Evolutionary conservation across 495 filamentous ascomycete genomes (phyloP).

Genomic region (Acidiella bohemica): DNA sequence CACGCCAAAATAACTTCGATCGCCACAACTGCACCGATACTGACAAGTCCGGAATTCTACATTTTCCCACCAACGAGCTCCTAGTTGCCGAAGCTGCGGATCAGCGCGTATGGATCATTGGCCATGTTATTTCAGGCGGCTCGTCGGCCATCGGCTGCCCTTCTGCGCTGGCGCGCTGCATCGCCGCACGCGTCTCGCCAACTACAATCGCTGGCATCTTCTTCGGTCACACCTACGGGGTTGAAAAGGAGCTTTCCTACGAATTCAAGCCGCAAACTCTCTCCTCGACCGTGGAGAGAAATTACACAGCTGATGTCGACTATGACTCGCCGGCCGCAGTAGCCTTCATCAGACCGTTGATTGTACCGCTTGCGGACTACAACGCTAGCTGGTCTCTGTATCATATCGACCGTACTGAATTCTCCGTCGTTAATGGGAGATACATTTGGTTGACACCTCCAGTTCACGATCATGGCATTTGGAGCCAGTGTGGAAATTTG

Average conservation of each 20-base stretch:
- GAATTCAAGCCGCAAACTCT: slow-evolving; percentile 27
- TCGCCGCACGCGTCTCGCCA: slow-evolving; percentile 42
- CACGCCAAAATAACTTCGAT: slow-evolving; percentile 33
- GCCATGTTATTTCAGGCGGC: slow-evolving; percentile 39
- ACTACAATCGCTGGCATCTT: slow-evolving; percentile 43
- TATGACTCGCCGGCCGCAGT: slow-evolving; percentile 28
- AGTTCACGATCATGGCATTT: slow-evolving; percentile 20
- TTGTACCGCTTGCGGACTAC: slow-evolving; percentile 42
- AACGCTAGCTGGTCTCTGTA: slow-evolving; percentile 44
- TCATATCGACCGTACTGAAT: slow-evolving; percentile 41
- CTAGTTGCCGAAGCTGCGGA: slow-evolving; percentile 38
- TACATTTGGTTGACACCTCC: slow-evolving; percentile 39
- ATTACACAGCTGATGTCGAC: slow-evolving; percentile 22
- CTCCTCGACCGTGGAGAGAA: slow-evolving; percentile 32
- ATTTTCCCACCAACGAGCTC: slow-evolving; percentile 39
- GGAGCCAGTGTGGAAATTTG: slow-evolving; percentile 36
- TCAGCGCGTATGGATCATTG: slow-evolving; percentile 44
- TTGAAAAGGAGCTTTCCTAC: slow-evolving; percentile 41
- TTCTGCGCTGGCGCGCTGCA: slow-evolving; percentile 42
- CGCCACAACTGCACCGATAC: slow-evolving; percentile 37
- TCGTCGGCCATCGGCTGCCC: slow-evolving; percentile 37
- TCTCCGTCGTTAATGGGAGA: slow-evolving; percentile 41
- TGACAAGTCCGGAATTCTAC: slow-evolving; percentile 38
- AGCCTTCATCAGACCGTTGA: slow-evolving; percentile 40
- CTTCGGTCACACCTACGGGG: slow-evolving; percentile 46